These are phyloP conservation scores for Thielaviopsis euricoi DNA, from an alignment of 2,329 filamentous ascomycete species.

Conservation along the genomic window DNA sequence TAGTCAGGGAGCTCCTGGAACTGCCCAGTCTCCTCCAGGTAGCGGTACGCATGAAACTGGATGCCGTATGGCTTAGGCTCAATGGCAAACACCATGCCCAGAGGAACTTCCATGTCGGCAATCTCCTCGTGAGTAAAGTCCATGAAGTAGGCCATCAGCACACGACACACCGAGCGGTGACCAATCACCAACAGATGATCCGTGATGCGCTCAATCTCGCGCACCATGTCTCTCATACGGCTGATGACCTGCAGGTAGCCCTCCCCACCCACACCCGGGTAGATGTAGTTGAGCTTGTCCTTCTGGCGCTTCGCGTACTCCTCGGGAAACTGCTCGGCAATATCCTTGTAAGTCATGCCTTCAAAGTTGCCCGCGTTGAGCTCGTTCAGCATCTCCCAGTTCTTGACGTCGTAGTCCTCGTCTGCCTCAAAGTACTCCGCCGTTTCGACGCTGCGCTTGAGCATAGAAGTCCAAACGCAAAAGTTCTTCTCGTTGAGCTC, in stretches of 20 bases:
- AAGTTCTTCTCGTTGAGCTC: slow-evolving; percentile 71
- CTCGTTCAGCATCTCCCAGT: slow-evolving; percentile 96
- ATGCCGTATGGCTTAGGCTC: slow-evolving; percentile 97
- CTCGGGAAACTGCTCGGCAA: slow-evolving; percentile 58
- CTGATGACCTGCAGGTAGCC: slow-evolving; percentile 96
- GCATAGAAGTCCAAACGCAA: slow-evolving; percentile 97
- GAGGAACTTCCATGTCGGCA: slow-evolving; percentile 80
- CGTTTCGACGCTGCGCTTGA: slow-evolving; percentile 75
- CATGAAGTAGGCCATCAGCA: slow-evolving; percentile 92
- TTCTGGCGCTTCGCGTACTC: slow-evolving; percentile 66
- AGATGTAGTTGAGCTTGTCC: slow-evolving; percentile 92
- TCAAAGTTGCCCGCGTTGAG: slow-evolving; percentile 87
- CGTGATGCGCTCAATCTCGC: slow-evolving; percentile 92
- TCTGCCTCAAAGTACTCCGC: slow-evolving; percentile 78
- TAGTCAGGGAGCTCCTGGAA: slow-evolving; percentile 82
- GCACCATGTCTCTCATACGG: slow-evolving; percentile 83
- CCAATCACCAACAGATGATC: slow-evolving; percentile 88
- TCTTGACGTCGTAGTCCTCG: slow-evolving; percentile 90
- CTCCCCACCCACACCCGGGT: slow-evolving; percentile 88
- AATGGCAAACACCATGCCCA: slow-evolving; percentile 86
- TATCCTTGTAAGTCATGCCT: slow-evolving; percentile 86
- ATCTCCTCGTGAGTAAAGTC: slow-evolving; percentile 82
- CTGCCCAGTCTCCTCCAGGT: slow-evolving; percentile 60
- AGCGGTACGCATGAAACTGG: slow-evolving; percentile 89
- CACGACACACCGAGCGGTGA: slow-evolving; percentile 80